Evolutionary conservation across 257 asterid species (phyloP).

Genomic region (Rhazya stricta): DNA sequence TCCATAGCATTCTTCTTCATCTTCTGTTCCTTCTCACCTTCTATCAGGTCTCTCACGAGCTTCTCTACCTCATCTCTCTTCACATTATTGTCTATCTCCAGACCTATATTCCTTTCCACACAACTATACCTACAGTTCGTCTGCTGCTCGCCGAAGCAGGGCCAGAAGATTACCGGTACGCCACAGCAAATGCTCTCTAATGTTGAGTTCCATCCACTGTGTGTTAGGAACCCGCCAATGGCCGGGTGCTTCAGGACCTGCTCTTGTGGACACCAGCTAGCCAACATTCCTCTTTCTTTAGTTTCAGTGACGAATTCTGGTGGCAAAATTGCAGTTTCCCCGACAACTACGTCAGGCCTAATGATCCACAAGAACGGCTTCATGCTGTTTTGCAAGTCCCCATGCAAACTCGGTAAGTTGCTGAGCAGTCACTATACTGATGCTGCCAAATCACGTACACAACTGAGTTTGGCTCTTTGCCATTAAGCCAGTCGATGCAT

Average conservation of each 20-base stretch:
- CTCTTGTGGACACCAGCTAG: conserved; percentile 54
- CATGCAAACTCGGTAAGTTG: conserved; percentile 52
- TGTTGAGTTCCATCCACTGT: conserved; percentile 55
- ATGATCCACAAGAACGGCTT: conserved; percentile 49
- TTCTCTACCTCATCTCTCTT: conserved; percentile 47
- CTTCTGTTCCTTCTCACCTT: conserved; percentile 43
- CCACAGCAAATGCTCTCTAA: conserved; percentile 38
- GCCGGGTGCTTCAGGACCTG: conserved; percentile 45
- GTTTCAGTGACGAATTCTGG: conserved; percentile 37
- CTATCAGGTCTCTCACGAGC: conserved; percentile 42
- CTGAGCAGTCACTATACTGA: conserved; percentile 34
- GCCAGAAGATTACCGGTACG: conserved; percentile 55
- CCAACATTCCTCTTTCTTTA: conserved; percentile 35
- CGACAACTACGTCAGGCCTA: conserved; percentile 43
- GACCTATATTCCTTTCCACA: conserved; percentile 43
- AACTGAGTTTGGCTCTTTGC: conserved; percentile 31
- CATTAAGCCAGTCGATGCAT: conserved; percentile 42
- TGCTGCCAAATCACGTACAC: conserved; percentile 59
- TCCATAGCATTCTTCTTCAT: conserved; percentile 39
- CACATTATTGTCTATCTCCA: conserved; percentile 45
- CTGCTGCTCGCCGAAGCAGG: conserved; percentile 51
- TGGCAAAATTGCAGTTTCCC: conserved; percentile 42
- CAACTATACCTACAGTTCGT: conserved; percentile 44
- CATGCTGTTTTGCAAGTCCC: conserved; percentile 46
- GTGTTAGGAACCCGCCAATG: conserved; percentile 49